A percentile compares a stretch with the other conserved stretches of the same genome.
Conservation (phyloP, 2,329 filamentous ascomycete genomes). For the Neoarthrinium moseri region DNA sequence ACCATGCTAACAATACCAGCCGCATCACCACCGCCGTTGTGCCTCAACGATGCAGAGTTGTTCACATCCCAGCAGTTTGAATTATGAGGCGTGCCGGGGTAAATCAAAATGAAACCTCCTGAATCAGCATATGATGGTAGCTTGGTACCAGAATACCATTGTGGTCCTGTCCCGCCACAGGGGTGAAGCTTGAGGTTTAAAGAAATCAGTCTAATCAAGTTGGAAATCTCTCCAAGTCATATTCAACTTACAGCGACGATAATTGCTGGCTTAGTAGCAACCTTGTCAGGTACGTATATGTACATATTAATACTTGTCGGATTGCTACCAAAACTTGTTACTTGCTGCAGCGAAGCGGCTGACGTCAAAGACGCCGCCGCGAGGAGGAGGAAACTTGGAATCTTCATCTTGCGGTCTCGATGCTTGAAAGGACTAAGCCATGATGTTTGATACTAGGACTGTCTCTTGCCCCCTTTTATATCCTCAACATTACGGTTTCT, state of each 20-base stretch:
- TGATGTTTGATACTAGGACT: too few species aligned
- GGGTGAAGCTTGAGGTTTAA: conserved; percentile 13
- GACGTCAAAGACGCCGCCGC: conserved; percentile 4
- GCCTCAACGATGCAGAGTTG: conserved; percentile 16
- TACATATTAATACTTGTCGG: conserved; percentile 41
- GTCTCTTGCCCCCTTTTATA: background rate
- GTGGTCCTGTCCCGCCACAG: conserved; percentile 11
- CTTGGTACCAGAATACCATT: conserved; percentile 15
- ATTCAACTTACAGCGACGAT: conserved; percentile 17
- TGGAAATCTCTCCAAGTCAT: background rate
- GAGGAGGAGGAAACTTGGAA: conserved; percentile 19
- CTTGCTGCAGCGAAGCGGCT: conserved; percentile 18
- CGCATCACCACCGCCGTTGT: conserved; percentile 17
- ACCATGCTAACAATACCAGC: conserved; percentile 17
- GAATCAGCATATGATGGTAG: conserved; percentile 14
- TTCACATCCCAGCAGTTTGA: conserved; percentile 21
- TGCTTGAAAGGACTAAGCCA: background rate
- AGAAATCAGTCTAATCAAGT: too few species aligned
- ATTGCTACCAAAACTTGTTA: conserved; percentile 40
- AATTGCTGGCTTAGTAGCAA: conserved; percentile 24
- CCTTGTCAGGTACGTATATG: conserved; percentile 43
- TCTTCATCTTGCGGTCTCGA: background rate
- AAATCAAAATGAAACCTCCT: conserved; percentile 14
- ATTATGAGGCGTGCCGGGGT: conserved; percentile 11
- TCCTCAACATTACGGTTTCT: background rate